phyloP scores from a whole-genome alignment of 805 yeast genomes.

The Priceomyces fermenticarens region DNA sequence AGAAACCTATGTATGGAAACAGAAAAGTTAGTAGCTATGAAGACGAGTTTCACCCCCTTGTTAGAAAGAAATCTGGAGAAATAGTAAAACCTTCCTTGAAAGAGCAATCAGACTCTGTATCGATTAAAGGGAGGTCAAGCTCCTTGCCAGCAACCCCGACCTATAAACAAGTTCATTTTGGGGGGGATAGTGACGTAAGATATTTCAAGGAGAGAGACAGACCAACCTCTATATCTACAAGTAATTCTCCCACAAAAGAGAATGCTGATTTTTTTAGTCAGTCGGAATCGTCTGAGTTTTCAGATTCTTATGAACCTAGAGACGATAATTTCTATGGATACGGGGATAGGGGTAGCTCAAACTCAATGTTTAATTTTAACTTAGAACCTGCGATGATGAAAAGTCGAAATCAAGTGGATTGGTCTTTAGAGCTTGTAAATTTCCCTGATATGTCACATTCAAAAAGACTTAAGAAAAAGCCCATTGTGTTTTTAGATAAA shows the following conservation, averaged over 20 bases:
- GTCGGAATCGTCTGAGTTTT: conserved; percentile 15
- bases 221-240: conserved; percentile 74
- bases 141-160: conserved; percentile 52
- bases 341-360: not conserved
- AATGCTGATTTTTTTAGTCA: conserved; percentile 4
- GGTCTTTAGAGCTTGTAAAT: conserved; percentile 43
- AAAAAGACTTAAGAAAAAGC: conserved; percentile 36
- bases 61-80: conserved; percentile 89
- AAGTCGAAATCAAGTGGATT: conserved; percentile 20
- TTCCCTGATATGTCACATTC: conserved; percentile 48
- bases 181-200: conserved; percentile 60
- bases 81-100: conserved; percentile 73
- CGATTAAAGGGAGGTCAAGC: conserved; percentile 25
- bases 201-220: conserved; percentile 71
- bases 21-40: not conserved
- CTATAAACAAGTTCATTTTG: conserved; percentile 77
- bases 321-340: conserved; percentile 4
- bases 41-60: conserved; percentile 28
- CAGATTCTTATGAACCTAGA: conserved; percentile 6
- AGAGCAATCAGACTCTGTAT: conserved; percentile 29
- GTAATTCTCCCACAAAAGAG: conserved; percentile 50
- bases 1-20: too few relatives aligned
- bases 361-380: not conserved
- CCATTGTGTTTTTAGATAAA: conserved; percentile 59
- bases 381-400: not conserved